Base-by-base conservation (phyloP, 768 basidiomycete species). In the Exidia glandulosa region DNA sequence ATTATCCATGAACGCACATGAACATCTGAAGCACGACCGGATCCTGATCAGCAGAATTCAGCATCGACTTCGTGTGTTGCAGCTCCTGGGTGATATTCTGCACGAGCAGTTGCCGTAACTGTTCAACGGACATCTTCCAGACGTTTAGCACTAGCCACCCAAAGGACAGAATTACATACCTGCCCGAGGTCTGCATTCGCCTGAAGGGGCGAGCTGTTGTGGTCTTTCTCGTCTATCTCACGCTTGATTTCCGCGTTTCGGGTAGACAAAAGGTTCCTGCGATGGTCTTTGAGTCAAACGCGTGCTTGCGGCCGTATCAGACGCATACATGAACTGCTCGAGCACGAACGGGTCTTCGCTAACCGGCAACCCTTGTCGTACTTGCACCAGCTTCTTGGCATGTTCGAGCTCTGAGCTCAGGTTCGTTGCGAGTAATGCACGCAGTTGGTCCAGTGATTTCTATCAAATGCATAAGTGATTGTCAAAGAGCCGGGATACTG, bases 21-120 rank as follows among this genome's bases (percentile, higher is more conserved):
- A 75, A 70, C 2, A 66, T 64, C 31, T 80, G 75, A n/a, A 81
- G 70, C 1, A 72, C 57, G 6, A 73, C 61, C 19, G 80, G 70
- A 37, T 83, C 81, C 13, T 63, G 62, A 23, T 59, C 56, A 6
- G 19, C 2, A 2, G 36, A 37, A 37, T 19, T 14, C 41, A 45
- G 41, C 41, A 45, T 45, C 16, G 41, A 10, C 3, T 45, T 45
- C 19, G 41, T 19, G 5, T 45, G 41, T 3, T 45, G 10, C 7
- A 45, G 9, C 23, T 45, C 41, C 19, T 14, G 23, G 1, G 16
- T 19, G 6, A 45, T 19, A 4, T 45, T 45, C 41, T 45, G 41
- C 1, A 45, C 41, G 3, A 45, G 41, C 5, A 45, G 16, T 14
- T 19, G 6, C 41, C 41, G 41, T 45, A 45, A 19, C 19, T 45